These are phyloP conservation scores for Scheffersomyces parashehatae DNA, from an alignment of 1,139 yeast species.

Conservation along the genomic window DNA sequence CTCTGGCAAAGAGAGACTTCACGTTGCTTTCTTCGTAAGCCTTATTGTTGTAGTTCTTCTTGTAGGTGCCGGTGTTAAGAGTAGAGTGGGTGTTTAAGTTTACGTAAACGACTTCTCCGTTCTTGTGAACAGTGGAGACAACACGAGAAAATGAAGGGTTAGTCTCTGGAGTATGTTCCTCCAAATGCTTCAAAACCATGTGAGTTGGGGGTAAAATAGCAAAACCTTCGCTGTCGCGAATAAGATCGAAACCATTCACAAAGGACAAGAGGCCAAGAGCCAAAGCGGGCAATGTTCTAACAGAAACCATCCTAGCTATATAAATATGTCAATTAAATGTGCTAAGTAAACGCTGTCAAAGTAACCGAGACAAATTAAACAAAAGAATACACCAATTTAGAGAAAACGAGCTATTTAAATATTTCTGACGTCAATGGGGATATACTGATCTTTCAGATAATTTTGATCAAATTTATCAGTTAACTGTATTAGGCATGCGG, in stretches of 20 bases:
- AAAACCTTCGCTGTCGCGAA: conserved; percentile 12
- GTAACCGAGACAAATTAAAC: no score
- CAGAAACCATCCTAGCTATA: conserved; percentile 9
- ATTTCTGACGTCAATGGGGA: no score
- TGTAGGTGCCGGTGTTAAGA: conserved; percentile 12
- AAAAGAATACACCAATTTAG: no score
- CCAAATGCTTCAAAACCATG: conserved; percentile 11
- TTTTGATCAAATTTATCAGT: no score
- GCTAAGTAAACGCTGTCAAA: no score
- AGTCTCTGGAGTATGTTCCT: conserved; percentile 4
- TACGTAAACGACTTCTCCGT: conserved; percentile 13
- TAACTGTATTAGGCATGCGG: no score
- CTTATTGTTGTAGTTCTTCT: conserved; percentile 10
- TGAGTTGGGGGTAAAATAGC: conserved; percentile 17
- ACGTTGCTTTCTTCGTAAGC: conserved; percentile 10
- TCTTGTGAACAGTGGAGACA: conserved; percentile 12
- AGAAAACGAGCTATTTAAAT: no score
- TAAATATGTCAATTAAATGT: no score
- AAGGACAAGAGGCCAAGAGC: conserved; percentile 7
- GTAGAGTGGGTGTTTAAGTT: conserved; percentile 16
- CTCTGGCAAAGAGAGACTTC: conserved; percentile 4
- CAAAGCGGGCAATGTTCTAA: conserved; percentile 10
- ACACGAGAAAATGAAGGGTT: conserved; percentile 12
- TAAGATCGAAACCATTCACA: conserved; percentile 10
- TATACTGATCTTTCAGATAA: no score